These are phyloP conservation scores for Penicillium polonicum DNA, from an alignment of 2,329 filamentous ascomycete species.

Conservation along the genomic window DNA sequence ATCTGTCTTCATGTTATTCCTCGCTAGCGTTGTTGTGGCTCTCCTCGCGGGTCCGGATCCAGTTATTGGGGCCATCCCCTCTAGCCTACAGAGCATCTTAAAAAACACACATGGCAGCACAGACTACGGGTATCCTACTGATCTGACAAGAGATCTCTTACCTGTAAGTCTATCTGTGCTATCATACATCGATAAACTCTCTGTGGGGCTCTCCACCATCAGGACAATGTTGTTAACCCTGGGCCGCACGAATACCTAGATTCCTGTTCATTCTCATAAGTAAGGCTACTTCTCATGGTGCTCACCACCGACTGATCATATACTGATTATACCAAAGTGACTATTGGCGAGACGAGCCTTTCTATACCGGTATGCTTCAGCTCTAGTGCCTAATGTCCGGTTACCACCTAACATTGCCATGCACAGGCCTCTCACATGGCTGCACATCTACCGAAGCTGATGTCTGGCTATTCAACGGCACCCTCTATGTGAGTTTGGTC, in stretches of 20 bases:
- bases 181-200: not conserved
- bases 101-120: conserved; percentile 53
- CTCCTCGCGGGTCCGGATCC: conserved; percentile 25
- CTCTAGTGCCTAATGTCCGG: conserved; percentile 21
- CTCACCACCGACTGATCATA: not conserved
- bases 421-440: conserved; percentile 54
- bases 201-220: not conserved
- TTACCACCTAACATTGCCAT: conserved; percentile 21
- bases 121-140: conserved; percentile 60
- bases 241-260: conserved; percentile 25
- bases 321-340: conserved; percentile 48
- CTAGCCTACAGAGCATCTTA: conserved; percentile 56
- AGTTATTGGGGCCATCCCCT: conserved; percentile 36
- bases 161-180: conserved; percentile 44
- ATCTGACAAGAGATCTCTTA: conserved; percentile 59
- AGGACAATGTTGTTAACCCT: conserved; percentile 9
- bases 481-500: conserved; percentile 49
- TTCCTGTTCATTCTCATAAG: conserved; percentile 46
- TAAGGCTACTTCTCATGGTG: conserved; percentile 17
- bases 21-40: conserved; percentile 23
- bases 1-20: conserved; percentile 15
- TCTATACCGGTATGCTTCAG: conserved; percentile 44
- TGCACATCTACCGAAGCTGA: conserved; percentile 60
- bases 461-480: conserved; percentile 58
- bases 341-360: conserved; percentile 52